Evolutionary conservation across 768 basidiomycete species (phyloP).

Genomic region (Mycena capillaripes): DNA sequence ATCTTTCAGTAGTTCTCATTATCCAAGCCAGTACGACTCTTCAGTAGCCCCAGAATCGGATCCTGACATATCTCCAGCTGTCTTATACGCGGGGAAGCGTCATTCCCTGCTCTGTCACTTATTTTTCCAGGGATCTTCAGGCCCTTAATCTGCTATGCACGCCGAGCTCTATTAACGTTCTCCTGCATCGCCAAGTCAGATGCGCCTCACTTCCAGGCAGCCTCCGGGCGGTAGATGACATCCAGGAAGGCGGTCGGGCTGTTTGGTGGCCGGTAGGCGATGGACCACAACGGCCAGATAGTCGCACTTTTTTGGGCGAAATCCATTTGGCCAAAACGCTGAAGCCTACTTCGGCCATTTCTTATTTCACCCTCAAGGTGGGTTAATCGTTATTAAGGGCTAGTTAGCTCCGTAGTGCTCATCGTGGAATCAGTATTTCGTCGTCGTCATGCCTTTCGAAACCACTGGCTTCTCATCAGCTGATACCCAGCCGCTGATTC

Average conservation of each 20-base stretch:
- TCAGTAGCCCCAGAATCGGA: background rate
- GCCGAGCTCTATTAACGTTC: slow-evolving; percentile 53
- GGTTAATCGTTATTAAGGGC: slow-evolving; percentile 38
- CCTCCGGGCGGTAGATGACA: slow-evolving; percentile 30
- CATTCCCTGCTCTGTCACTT: slow-evolving; percentile 59
- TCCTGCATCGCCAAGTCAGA: slow-evolving; percentile 58
- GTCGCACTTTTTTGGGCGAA: slow-evolving; percentile 64
- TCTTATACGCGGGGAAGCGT: slow-evolving; percentile 64
- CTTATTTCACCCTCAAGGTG: slow-evolving; percentile 65
- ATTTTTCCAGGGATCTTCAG: slow-evolving; percentile 54
- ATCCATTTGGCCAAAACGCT: slow-evolving; percentile 65
- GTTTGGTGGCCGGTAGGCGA: slow-evolving; percentile 63
- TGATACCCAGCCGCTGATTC: slow-evolving; percentile 54
- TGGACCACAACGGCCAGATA: slow-evolving; percentile 42
- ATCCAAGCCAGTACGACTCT: slow-evolving; percentile 57
- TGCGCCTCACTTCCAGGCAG: slow-evolving; percentile 38
- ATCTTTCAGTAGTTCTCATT: slow-evolving; percentile 53
- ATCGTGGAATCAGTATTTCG: slow-evolving; percentile 56
- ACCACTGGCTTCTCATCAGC: slow-evolving; percentile 51
- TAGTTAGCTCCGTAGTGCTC: background rate
- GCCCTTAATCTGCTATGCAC: slow-evolving; percentile 57
- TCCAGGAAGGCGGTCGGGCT: slow-evolving; percentile 59
- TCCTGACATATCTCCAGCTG: slow-evolving; percentile 44
- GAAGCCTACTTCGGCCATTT: slow-evolving; percentile 63
- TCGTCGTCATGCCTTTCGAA: slow-evolving; percentile 60